These are phyloP conservation scores for Leccinum arenicola DNA, from an alignment of 768 basidiomycete genomes.

Conservation along the genomic window DNA sequence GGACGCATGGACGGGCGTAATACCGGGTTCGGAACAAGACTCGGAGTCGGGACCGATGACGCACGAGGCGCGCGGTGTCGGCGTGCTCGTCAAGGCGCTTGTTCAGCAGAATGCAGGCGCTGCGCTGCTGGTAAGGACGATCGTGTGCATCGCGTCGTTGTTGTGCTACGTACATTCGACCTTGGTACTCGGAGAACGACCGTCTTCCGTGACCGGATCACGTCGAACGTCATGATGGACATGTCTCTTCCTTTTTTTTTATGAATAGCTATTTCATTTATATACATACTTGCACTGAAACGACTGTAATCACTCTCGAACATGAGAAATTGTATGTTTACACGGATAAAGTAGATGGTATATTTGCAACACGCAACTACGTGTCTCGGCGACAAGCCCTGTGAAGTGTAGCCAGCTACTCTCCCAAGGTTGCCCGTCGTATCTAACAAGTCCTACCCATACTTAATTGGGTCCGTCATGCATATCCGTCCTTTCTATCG, in stretches of 20 bases:
- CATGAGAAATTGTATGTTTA: not conserved
- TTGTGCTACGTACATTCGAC: conserved; percentile 5
- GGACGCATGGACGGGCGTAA: not conserved
- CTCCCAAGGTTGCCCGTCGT: conserved; percentile 15
- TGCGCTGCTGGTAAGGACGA: conserved; percentile 9
- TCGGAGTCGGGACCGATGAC: not conserved
- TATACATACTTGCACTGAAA: not conserved
- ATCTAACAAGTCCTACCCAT: conserved; percentile 6
- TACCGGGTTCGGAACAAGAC: not conserved
- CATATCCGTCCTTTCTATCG: conserved; percentile 16
- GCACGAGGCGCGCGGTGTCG: conserved; percentile 16
- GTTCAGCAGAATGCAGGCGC: conserved; percentile 13
- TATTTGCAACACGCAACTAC: conserved; percentile 7
- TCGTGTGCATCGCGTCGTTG: conserved; percentile 1
- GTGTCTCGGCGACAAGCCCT: conserved; percentile 1
- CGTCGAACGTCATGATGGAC: not conserved
- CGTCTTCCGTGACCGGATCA: not conserved
- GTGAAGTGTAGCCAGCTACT: conserved; percentile 34
- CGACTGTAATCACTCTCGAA: not conserved
- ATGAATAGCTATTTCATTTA: not conserved
- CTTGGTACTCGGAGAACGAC: conserved; percentile 1
- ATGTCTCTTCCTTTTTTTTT: not conserved
- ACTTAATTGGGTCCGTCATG: not conserved
- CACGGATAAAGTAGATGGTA: conserved; percentile 3
- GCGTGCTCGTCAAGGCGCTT: conserved; percentile 18